Conservation (phyloP, 805 yeast genomes). For the Barnettozyma salicaria region DNA sequence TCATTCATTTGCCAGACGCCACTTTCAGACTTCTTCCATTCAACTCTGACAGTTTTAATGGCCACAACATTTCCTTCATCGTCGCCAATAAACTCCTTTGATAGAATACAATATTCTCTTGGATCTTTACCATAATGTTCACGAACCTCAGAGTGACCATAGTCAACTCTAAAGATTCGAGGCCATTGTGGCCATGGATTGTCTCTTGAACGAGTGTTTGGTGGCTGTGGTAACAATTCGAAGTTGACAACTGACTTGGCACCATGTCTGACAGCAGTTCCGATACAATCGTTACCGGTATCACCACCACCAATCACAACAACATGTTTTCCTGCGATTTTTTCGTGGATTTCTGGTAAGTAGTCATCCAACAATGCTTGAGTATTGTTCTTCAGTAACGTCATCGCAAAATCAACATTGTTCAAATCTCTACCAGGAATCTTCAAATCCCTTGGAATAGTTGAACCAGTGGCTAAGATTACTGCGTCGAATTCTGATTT, state of each 20-base stretch:
- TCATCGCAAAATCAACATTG: conserved; percentile 94
- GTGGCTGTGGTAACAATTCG: conserved; percentile 91
- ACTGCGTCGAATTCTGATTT: conserved; percentile 71
- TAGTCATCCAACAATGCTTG: conserved; percentile 79
- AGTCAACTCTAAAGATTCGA: conserved; percentile 92
- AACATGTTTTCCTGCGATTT: conserved; percentile 79
- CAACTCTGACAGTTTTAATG: conserved; percentile 93
- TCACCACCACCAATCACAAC: conserved; percentile 99
- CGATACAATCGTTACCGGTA: conserved; percentile 98
- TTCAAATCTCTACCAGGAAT: conserved; percentile 90
- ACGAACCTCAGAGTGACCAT: conserved; percentile 93
- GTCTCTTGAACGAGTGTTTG: conserved; percentile 78
- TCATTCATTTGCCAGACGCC: conserved; percentile 99
- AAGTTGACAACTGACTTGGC: conserved; percentile 92
- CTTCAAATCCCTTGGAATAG: conserved; percentile 90
- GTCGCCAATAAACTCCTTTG: conserved; percentile 93
- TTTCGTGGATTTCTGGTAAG: conserved; percentile 67
- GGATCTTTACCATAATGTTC: conserved; percentile 97
- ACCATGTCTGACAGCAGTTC: conserved; percentile 95
- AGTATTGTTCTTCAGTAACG: conserved; percentile 81
- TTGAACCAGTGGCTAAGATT: conserved; percentile 87
- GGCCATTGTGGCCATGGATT: conserved; percentile 99
- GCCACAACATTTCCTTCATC: conserved; percentile 94
- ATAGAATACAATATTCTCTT: conserved; percentile 90
- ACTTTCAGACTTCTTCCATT: conserved; percentile 91